Evolutionary conservation across 108 stramenopile genomes (phyloP), one percentile per base, ranked within the genome.

Genomic region (Pseudonitzschia multiseries): DNA sequence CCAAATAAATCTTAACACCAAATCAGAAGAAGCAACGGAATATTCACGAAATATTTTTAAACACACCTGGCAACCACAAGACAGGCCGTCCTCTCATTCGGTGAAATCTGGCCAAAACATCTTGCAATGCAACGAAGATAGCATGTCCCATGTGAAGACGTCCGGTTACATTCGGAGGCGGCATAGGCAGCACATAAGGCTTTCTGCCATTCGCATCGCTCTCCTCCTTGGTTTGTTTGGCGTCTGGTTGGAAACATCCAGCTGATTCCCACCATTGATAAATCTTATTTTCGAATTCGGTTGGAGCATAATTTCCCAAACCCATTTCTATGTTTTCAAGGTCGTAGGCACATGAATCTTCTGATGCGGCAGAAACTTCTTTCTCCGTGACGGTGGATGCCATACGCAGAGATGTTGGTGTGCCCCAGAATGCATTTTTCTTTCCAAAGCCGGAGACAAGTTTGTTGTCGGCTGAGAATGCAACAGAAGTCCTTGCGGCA

Each of bases 91-190:
- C 99, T 44, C 96, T 80, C 99, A 98, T 98, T 32, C 99, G 92
- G 85, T 97, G 95, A 79, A 96, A 99, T 50, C 99, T 80, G 10
- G 96, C 94, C 81, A 99, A 76, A 27, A 95, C 93, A 85, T 99
- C 99, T 87, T 99, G 98, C 56, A 98, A 77, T 17, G 99, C 96
- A 5, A 98, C 97, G 57, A 98, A 98, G 68, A 99, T 97, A 52
- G 99, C 99, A 71, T 99, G 99, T 24, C 99, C 99, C 94, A 99
- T 97, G 82, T 99, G 99, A 31, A 99, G 81, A n/a, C 97, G 80
- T 21, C 99, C 99, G 22, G 99, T 99, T 18, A 99, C 98, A 76
- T 99, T 99, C 27, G 99, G 99, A 26, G 99, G 99, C 0, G 99
- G 99, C 96, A 99, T 96, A 62, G 95, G 95, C 3, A 93, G 63